Percentiles rank a stretch among this genome's conserved stretches.
phyloP scores from a whole-genome alignment of 257 asterid genomes.

The Osmanthus fragrans region DNA sequence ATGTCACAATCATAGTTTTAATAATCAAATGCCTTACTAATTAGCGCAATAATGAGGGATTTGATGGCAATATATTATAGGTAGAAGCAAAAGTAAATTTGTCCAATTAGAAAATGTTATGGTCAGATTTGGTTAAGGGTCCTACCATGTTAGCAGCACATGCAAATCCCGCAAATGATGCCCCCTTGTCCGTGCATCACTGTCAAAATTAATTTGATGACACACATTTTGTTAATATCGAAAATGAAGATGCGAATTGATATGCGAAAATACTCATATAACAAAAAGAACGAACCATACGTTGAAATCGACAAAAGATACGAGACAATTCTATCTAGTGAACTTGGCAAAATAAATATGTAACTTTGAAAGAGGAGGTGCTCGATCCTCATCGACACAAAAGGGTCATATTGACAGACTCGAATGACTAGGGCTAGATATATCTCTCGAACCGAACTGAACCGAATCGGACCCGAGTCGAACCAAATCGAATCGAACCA shows the following conservation, averaged over 20 bases:
- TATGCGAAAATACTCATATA: too few species aligned
- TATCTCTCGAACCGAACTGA: too few species aligned
- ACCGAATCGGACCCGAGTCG: too few species aligned
- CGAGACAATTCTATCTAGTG: not conserved
- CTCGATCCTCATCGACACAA: too few species aligned
- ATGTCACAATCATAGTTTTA: slow-evolving; percentile 24
- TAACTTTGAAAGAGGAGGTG: not conserved
- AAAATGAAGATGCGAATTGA: not conserved
- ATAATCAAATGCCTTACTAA: not conserved
- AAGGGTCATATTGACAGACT: too few species aligned
- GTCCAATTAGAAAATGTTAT: slow-evolving; percentile 19
- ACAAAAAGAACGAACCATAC: too few species aligned
- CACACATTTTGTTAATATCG: not conserved
- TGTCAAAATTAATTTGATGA: slow-evolving; percentile 22
- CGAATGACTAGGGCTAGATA: too few species aligned
- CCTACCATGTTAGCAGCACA: slow-evolving; percentile 84
- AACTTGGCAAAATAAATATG: not conserved
- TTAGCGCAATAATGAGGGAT: too few species aligned
- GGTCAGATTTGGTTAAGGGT: slow-evolving; percentile 27
- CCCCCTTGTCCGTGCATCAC: slow-evolving; percentile 41
- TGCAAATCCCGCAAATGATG: slow-evolving; percentile 52
- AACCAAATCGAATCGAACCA: too few species aligned
- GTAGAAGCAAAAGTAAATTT: slow-evolving; percentile 14
- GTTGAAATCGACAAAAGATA: too few species aligned
- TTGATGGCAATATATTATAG: not conserved